These are phyloP conservation scores for Fusarium keratoplasticum DNA, from an alignment of 2,329 filamentous ascomycete genomes.

Conservation along the genomic window DNA sequence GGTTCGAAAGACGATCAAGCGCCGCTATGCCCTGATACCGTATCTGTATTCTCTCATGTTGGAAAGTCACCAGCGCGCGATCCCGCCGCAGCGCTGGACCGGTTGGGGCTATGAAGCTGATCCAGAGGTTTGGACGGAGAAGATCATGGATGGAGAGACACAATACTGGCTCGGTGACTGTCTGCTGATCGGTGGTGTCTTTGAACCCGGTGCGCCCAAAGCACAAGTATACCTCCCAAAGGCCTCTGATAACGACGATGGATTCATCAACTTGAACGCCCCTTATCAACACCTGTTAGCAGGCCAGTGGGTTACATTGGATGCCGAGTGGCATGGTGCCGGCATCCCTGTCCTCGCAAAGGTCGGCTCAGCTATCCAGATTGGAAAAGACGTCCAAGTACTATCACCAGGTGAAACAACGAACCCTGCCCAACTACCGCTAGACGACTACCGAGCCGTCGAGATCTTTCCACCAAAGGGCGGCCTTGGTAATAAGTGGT, in stretches of 20 bases:
- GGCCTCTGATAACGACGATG: slow-evolving; percentile 64
- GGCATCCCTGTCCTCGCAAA: slow-evolving; percentile 55
- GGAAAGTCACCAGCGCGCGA: slow-evolving; percentile 69
- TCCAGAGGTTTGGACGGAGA: slow-evolving; percentile 71
- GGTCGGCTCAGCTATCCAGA: slow-evolving; percentile 53
- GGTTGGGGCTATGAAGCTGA: slow-evolving; percentile 79
- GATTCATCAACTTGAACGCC: slow-evolving; percentile 72
- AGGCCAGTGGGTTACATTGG: slow-evolving; percentile 54
- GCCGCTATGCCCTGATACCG: slow-evolving; percentile 77
- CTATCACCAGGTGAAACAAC: slow-evolving; percentile 50
- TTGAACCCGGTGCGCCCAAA: slow-evolving; percentile 65
- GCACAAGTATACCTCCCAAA: slow-evolving; percentile 72
- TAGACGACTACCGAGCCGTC: slow-evolving; percentile 56
- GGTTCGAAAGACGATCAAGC: slow-evolving; percentile 73
- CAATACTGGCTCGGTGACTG: slow-evolving; percentile 80
- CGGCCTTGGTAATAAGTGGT: slow-evolving; percentile 38
- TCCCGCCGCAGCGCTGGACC: slow-evolving; percentile 76
- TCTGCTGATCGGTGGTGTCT: slow-evolving; percentile 75
- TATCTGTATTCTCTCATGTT: slow-evolving; percentile 77
- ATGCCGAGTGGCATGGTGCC: slow-evolving; percentile 56
- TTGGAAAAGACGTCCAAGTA: slow-evolving; percentile 53
- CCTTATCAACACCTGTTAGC: slow-evolving; percentile 68
- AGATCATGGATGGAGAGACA: slow-evolving; percentile 71
- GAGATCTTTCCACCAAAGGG: slow-evolving; percentile 56
- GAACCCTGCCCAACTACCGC: slow-evolving; percentile 53